Conservation (phyloP, 2,329 filamentous ascomycete genomes). For the Pseudocercospora fuligena region DNA sequence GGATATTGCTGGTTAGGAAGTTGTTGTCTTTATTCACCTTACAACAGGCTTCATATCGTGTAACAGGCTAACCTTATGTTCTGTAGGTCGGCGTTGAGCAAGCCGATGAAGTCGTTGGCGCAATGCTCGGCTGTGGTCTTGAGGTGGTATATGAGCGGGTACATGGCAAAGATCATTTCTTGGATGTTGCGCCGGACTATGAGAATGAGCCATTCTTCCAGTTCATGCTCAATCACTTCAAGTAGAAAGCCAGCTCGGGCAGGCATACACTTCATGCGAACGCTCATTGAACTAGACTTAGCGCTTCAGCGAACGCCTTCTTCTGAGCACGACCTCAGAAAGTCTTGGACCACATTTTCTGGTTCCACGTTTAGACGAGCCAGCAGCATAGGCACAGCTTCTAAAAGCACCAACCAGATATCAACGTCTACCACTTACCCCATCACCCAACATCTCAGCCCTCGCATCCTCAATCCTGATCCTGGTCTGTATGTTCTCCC, state of each 20-base stretch:
- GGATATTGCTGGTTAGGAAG: too few species aligned
- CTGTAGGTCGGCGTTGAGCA: constrained; percentile 34
- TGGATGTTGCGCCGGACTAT: constrained; percentile 33
- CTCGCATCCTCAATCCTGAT: constrained; percentile 38
- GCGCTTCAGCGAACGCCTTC: neutral
- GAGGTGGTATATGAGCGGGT: constrained; percentile 35
- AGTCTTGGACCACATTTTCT: neutral
- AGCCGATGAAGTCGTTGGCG: constrained; percentile 39
- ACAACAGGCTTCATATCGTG: neutral
- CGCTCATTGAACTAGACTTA: neutral
- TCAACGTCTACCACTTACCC: neutral
- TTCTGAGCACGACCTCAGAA: neutral
- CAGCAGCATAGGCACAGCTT: neutral
- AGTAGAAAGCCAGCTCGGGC: neutral
- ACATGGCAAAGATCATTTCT: constrained; percentile 36
- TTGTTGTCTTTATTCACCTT: too few species aligned
- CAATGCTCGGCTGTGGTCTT: constrained; percentile 34
- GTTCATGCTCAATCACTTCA: constrained; percentile 37
- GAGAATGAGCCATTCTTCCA: constrained; percentile 36
- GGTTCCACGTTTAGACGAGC: neutral
- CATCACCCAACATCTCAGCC: neutral
- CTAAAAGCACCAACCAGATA: neutral
- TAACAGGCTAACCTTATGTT: neutral
- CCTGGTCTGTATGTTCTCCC: constrained; percentile 49
- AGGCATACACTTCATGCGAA: neutral